Evolutionary conservation across 1,139 yeast genomes (phyloP).

Genomic region (Scheffersomyces titani): DNA sequence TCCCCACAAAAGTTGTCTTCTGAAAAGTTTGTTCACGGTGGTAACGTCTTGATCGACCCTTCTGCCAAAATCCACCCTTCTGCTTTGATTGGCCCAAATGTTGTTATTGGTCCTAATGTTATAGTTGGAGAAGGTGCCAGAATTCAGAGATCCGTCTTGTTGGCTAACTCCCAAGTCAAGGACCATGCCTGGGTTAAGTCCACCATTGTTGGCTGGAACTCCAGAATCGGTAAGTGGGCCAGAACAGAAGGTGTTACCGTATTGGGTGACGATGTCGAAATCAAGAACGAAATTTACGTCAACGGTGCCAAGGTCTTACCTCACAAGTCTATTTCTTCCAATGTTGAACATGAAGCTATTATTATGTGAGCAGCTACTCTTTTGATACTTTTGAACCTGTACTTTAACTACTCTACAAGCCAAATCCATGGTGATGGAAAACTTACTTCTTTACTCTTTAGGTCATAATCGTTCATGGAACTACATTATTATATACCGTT

Average conservation of each 20-base stretch:
- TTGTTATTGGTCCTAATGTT: constrained; percentile 96
- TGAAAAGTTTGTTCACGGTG: constrained; percentile 78
- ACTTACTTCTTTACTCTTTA: neutral
- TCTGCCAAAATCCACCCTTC: constrained; percentile 89
- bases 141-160: constrained; percentile 91
- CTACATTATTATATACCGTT: neutral
- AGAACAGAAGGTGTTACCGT: constrained; percentile 98
- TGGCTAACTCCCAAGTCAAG: constrained; percentile 88
- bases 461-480: neutral
- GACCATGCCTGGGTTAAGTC: constrained; percentile 98
- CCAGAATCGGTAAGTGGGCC: constrained; percentile 98
- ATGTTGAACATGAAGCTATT: constrained; percentile 96
- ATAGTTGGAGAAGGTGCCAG: constrained; percentile 98
- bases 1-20: constrained; percentile 67
- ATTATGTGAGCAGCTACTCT: constrained; percentile 65
- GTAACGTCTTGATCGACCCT: constrained; percentile 95
- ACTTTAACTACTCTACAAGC: neutral
- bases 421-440: neutral
- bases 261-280: constrained; percentile 98
- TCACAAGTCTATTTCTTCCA: constrained; percentile 93
- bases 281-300: constrained; percentile 97
- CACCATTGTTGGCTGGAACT: constrained; percentile 99
- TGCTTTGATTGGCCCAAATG: constrained; percentile 98
- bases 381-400: neutral
- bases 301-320: constrained; percentile 99